Percentiles rank a stretch among this genome's conserved stretches.
These are phyloP conservation scores for Xylariales sp. DNA, from an alignment of 2,329 filamentous ascomycete species.

Conservation along the genomic window DNA sequence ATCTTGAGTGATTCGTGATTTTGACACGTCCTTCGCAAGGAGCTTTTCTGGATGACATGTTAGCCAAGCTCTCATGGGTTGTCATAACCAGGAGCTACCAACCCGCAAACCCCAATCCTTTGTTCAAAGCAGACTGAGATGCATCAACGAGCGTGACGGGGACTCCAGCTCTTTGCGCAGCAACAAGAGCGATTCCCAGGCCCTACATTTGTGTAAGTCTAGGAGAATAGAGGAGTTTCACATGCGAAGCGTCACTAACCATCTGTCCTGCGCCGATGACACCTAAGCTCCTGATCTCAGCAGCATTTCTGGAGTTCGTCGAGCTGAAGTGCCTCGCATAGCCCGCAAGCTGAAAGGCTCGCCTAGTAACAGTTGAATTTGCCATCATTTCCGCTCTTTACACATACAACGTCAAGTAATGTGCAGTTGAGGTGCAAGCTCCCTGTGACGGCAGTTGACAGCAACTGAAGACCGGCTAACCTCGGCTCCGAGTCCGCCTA, in stretches of 20 bases:
- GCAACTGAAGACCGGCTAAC: slow-evolving; percentile 10
- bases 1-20: slow-evolving; percentile 77
- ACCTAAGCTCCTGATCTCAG: slow-evolving; percentile 80
- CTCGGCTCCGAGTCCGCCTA: slow-evolving; percentile 7
- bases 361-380: slow-evolving; percentile 33
- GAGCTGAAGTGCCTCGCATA: slow-evolving; percentile 64
- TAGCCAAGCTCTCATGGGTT: neutral
- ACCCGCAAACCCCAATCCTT: slow-evolving; percentile 87
- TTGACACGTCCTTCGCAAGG: slow-evolving; percentile 85
- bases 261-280: slow-evolving; percentile 95
- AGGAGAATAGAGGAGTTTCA: slow-evolving; percentile 20
- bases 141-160: slow-evolving; percentile 83
- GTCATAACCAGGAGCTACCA: slow-evolving; percentile 28
- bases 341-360: slow-evolving; percentile 31
- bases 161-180: slow-evolving; percentile 76
- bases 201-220: slow-evolving; percentile 54
- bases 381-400: slow-evolving; percentile 32
- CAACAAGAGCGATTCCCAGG: slow-evolving; percentile 91
- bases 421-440: too few relatives aligned
- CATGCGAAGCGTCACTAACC: slow-evolving; percentile 52
- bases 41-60: slow-evolving; percentile 68
- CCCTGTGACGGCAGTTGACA: too few relatives aligned
- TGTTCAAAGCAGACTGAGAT: slow-evolving; percentile 79
- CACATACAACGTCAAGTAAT: too few relatives aligned
- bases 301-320: slow-evolving; percentile 52